Percentiles rank a stretch among this genome's conserved stretches.
Conservation (phyloP, 306 rosid genomes). For the Cyclanthera cordifolia region DNA sequence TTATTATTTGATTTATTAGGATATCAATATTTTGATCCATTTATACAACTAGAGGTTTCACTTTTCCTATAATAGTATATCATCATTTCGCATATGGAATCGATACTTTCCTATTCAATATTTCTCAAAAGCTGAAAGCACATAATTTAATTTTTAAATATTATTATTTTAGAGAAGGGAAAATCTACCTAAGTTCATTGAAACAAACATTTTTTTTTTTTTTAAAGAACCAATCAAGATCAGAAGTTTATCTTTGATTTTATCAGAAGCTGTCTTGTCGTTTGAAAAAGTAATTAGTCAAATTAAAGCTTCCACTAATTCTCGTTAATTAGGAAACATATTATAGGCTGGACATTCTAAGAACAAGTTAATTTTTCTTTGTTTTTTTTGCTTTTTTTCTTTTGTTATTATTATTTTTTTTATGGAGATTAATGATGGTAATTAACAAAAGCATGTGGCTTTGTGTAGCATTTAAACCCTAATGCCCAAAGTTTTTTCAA, state of each 20-base stretch:
- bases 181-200: background rate
- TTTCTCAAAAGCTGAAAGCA: background rate
- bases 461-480: slow-evolving; percentile 1
- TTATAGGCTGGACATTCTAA: background rate
- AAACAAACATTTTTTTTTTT: too few species aligned
- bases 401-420: too few species aligned
- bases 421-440: too few species aligned
- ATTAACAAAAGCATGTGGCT: slow-evolving; percentile 9
- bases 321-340: background rate
- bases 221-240: background rate
- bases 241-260: background rate
- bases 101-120: too few species aligned
- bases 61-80: too few species aligned
- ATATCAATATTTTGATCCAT: too few species aligned
- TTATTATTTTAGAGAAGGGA: background rate
- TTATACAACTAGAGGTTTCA: too few species aligned
- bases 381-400: too few species aligned
- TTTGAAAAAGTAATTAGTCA: background rate
- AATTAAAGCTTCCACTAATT: slow-evolving; percentile 9
- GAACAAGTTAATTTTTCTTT: background rate
- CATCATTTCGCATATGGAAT: too few species aligned
- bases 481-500: background rate
- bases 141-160: background rate
- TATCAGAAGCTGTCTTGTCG: background rate
- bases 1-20: too few species aligned